Evolutionary conservation across 108 stramenopile genomes (phyloP).

Genomic region (Cyclotella distinguenda): DNA sequence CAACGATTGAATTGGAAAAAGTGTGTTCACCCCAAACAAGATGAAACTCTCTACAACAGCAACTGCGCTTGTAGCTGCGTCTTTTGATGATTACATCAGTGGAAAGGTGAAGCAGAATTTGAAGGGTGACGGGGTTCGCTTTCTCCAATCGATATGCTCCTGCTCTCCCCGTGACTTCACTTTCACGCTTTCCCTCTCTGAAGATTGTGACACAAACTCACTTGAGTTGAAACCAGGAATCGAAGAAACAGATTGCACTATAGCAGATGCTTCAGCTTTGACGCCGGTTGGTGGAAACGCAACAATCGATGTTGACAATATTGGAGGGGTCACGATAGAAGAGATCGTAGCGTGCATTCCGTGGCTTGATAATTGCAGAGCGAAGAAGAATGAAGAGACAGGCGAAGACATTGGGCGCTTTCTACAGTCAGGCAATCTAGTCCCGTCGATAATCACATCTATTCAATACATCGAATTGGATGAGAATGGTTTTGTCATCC

Average conservation of each 20-base stretch:
- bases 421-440: not conserved
- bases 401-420: not conserved
- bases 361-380: conserved; percentile 4
- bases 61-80: not conserved
- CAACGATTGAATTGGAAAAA: not conserved
- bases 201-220: conserved; percentile 5
- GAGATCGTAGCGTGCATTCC: conserved; percentile 14
- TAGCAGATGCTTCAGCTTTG: not conserved
- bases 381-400: not conserved
- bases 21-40: not conserved
- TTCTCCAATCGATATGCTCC: conserved; percentile 11
- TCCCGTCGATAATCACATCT: conserved; percentile 14
- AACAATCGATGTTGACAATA: not conserved
- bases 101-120: not conserved
- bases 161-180: conserved; percentile 12
- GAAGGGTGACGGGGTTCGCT: not conserved
- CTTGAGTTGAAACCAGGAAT: conserved; percentile 14
- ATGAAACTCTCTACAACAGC: conserved; percentile 2
- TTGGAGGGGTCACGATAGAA: not conserved
- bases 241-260: conserved; percentile 2
- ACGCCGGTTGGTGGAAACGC: not conserved
- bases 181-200: conserved; percentile 3
- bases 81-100: not conserved
- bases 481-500: conserved; percentile 9
- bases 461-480: conserved; percentile 22